A percentile compares a stretch with the other conserved stretches of the same genome.
phyloP scores from a whole-genome alignment of 257 asterid species.

The Vinca minor region DNA sequence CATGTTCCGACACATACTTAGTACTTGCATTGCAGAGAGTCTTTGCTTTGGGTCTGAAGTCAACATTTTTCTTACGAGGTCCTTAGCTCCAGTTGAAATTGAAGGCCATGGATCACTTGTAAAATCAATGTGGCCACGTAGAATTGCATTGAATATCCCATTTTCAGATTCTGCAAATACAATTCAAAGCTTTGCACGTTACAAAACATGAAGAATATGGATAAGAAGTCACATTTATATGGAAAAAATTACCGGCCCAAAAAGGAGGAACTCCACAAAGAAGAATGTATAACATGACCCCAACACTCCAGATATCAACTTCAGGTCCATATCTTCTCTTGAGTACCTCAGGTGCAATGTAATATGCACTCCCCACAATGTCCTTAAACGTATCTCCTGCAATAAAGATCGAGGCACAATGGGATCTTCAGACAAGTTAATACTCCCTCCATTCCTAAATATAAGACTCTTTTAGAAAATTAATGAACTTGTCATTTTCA shows the following conservation, averaged over 20 bases:
- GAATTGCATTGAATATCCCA: conserved; percentile 82
- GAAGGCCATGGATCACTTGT: conserved; percentile 91
- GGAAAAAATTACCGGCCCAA: background rate
- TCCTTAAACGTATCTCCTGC: conserved; percentile 80
- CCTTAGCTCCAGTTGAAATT: conserved; percentile 84
- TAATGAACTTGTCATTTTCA: no score
- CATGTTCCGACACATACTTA: conserved; percentile 63
- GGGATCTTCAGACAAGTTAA: no score
- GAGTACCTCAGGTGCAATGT: conserved; percentile 95
- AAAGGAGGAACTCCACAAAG: background rate
- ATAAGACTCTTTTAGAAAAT: no score
- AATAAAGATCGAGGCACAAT: no score
- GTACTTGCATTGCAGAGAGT: conserved; percentile 73
- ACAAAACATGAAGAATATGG: background rate
- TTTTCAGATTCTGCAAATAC: conserved; percentile 57
- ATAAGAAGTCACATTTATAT: no score
- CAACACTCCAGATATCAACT: conserved; percentile 93
- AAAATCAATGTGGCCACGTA: conserved; percentile 77
- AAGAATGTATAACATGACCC: conserved; percentile 64
- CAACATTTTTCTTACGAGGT: conserved; percentile 77
- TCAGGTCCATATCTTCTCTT: conserved; percentile 90
- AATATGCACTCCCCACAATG: conserved; percentile 95
- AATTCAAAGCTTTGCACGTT: background rate
- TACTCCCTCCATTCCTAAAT: no score
- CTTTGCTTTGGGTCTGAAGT: conserved; percentile 72